Percentiles rank a stretch among this genome's conserved stretches.
phyloP scores from a whole-genome alignment of 1,284 basidiomycete species.

The Cryptococcus jaspeensis region DNA sequence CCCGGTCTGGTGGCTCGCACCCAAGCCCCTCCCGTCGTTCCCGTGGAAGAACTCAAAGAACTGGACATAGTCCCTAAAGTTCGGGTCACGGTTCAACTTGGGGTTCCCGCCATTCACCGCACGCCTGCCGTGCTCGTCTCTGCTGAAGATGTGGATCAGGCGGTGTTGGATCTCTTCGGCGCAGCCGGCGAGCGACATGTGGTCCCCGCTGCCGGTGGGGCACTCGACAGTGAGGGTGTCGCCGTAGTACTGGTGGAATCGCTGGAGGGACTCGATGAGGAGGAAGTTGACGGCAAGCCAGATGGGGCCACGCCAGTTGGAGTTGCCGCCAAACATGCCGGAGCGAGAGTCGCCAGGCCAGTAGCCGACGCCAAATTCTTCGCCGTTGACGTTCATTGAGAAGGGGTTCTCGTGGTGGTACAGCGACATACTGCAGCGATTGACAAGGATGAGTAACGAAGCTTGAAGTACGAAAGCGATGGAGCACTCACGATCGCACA shows the following conservation, averaged over 20 bases:
- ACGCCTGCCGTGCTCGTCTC: conserved; percentile 78
- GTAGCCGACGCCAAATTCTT: conserved; percentile 88
- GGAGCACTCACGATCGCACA: conserved; percentile 79
- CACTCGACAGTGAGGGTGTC: conserved; percentile 87
- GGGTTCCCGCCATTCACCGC: conserved; percentile 88
- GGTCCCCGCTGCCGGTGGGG: conserved; percentile 90
- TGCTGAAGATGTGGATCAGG: conserved; percentile 90
- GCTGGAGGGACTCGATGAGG: conserved; percentile 77
- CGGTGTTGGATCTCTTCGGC: conserved; percentile 98
- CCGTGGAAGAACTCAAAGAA: conserved; percentile 99
- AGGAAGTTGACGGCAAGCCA: conserved; percentile 95
- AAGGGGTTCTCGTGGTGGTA: conserved; percentile 89
- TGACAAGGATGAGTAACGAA: not conserved
- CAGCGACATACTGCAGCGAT: conserved; percentile 68
- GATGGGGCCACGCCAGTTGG: conserved; percentile 85
- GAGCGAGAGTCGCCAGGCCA: conserved; percentile 97
- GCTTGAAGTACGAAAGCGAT: not conserved
- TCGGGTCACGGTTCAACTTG: conserved; percentile 86
- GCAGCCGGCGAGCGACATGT: conserved; percentile 88
- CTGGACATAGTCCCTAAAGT: conserved; percentile 94
- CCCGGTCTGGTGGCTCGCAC: conserved; percentile 96
- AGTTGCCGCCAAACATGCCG: conserved; percentile 98
- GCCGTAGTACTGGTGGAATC: conserved; percentile 96
- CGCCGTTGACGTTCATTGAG: conserved; percentile 89
- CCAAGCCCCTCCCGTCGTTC: conserved; percentile 84